Evolutionary conservation across 1,284 basidiomycete species (phyloP), one percentile per base, ranked within the genome.

Genomic region (Caloboletus inedulis): DNA sequence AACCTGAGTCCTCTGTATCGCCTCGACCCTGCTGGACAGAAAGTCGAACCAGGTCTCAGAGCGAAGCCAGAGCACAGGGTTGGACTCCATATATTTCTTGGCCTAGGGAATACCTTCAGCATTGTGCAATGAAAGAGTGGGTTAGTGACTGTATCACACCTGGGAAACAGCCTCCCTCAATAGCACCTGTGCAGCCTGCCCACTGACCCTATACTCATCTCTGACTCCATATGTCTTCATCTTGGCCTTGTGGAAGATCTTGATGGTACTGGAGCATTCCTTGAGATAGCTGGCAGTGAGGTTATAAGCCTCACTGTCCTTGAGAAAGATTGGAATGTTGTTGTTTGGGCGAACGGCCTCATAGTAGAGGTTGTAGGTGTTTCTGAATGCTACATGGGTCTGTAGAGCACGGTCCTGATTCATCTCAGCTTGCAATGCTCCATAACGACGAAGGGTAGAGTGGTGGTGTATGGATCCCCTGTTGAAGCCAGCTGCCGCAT

Each of bases 221-320:
- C 51, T 34, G 0, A 58, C 47, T 0, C 53, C 52, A 51, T 47
- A 59, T 7, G 37, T 49, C 13, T 47, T 55, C 1, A 2, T 2
- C 10, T 31, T 47, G 10, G 30, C 49, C 3, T 50, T 47, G 0
- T 3, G 10, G 18, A 43, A 35, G 0, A 53, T 49, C 21, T 40
- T 47, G 5, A 39, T 35, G 6, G 23, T 43, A 10, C 34, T 21
- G 16, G 0, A 23, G 3, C 36, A 37, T 9, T 37, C 12, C 12
- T 37, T 21, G 19, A 4, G 2, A 7, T 37, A 37, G 18, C 10
- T n/a, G n/a, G 39, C 0, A 29, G 19, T 42, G 0, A 60, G 30
- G 0, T 14, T n/a, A 16, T 62, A 62, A 1, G 59, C 61, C 49
- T 62, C 44, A 10, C 39, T 58, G 27, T 62, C 50, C 9, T 31